Evolutionary conservation across 1,284 basidiomycete species (phyloP), one percentile per base, ranked within the genome.

Genomic region (Ustilago loliicola): DNA sequence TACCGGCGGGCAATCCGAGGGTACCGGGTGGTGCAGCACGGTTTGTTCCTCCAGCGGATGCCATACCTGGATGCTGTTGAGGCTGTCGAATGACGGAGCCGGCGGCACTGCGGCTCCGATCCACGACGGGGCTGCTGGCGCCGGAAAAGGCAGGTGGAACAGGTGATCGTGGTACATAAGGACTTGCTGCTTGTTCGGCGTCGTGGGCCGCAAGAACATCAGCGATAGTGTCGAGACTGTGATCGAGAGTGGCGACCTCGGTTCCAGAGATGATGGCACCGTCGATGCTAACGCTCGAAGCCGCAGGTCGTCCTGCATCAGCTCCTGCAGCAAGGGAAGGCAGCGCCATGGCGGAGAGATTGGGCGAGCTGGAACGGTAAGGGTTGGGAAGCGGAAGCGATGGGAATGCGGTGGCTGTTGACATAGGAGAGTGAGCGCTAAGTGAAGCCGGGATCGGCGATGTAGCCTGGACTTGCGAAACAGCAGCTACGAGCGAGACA

Each of bases 211-310:
- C 77, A 19, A 79, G 42, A 23, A 75, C 84, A 27, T 85, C 83
- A 13, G 83, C 80, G 8, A 85, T 72, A 11, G 74, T 80, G 50
- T 77, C 83, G 23, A 85, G 72, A 29, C 79, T 81, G 60, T 79
- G 79, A 17, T 78, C 72, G 23, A 74, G 50, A 9, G 74, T 82
- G 25, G 84, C 84, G 1, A 77, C 77, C 27, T 82, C 78, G 51
- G 76, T 67, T 10, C 75, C 79, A 2, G 77, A 71, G 56, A 85
- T 84, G 66, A 85, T 69, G 30, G 84, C 84, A n/a, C 84, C 84
- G 47, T 85, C 84, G 61, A 85, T 83, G 55, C 82, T 83, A 61
- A 85, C 57, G 45, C 82, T 84, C 15, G 77, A 79, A 0, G 68
- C 61, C 11, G 77, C 77, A 0, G 77, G 77, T 17, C 77, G 68